Percentiles rank a stretch among this genome's conserved stretches.
Conservation (phyloP, 768 basidiomycete genomes). For the Mycena venus region DNA sequence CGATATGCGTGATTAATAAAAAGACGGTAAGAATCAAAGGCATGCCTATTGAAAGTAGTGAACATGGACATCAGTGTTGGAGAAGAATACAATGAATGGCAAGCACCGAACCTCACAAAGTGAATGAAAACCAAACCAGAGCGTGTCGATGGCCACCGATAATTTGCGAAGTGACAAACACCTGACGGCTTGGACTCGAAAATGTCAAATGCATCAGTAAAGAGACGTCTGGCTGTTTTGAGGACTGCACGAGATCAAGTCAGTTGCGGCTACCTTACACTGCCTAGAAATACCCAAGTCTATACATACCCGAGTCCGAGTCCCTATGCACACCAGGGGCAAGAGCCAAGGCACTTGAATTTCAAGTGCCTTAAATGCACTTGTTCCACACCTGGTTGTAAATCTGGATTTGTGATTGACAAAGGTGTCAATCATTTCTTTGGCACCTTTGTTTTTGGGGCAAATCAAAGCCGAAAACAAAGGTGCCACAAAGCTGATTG, state of each 20-base stretch:
- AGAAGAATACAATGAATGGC: not conserved
- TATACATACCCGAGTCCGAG: not conserved
- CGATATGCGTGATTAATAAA: not conserved
- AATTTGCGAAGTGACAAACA: not conserved
- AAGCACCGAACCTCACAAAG: not conserved
- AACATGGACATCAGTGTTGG: not conserved
- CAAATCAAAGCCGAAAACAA: too few relatives aligned
- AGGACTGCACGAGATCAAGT: not conserved
- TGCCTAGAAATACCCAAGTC: constrained; percentile 5
- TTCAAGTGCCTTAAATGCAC: too few relatives aligned
- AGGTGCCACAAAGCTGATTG: too few relatives aligned
- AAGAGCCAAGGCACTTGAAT: too few relatives aligned
- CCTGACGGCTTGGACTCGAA: not conserved
- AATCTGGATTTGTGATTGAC: too few relatives aligned
- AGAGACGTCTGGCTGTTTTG: not conserved
- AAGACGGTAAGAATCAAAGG: not conserved
- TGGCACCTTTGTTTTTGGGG: too few relatives aligned
- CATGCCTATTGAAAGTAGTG: not conserved
- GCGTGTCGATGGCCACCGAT: not conserved
- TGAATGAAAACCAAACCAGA: not conserved
- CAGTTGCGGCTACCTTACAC: constrained; percentile 1
- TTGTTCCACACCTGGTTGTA: too few relatives aligned
- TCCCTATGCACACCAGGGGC: too few relatives aligned
- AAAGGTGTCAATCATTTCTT: too few relatives aligned
- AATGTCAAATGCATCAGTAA: not conserved